Evolutionary conservation across 2,329 filamentous ascomycete genomes (phyloP).

Genomic region (Orbilia quercus): DNA sequence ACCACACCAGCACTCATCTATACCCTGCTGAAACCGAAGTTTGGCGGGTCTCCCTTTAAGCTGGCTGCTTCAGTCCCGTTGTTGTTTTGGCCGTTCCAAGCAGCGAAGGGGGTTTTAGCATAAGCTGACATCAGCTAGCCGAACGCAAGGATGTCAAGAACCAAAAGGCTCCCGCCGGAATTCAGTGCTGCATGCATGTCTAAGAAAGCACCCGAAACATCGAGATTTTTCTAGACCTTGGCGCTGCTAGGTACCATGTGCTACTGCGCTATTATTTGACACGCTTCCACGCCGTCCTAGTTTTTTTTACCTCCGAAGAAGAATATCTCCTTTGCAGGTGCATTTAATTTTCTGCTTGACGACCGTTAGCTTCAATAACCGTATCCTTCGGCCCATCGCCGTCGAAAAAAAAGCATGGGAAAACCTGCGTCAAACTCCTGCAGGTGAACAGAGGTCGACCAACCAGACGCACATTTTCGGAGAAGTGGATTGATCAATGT

Average conservation of each 20-base stretch:
- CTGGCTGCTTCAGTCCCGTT: conserved; percentile 21
- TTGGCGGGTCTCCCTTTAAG: no score
- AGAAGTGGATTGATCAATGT: conserved; percentile 30
- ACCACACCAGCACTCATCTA: no score
- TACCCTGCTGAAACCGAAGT: no score
- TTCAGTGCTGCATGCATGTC: conserved; percentile 22
- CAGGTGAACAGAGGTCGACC: conserved; percentile 20
- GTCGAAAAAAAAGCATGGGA: conserved; percentile 5
- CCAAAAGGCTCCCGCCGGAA: conserved; percentile 4
- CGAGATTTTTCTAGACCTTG: conserved; percentile 29
- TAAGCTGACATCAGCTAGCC: conserved; percentile 49
- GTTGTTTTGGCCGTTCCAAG: conserved; percentile 6
- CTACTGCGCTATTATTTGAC: conserved; percentile 40
- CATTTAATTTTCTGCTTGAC: conserved; percentile 14
- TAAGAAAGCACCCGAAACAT: conserved; percentile 27
- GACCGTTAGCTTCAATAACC: no score
- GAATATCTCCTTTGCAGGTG: no score
- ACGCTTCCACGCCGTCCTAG: neutral
- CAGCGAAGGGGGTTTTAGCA: conserved; percentile 2
- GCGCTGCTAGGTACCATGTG: conserved; percentile 31
- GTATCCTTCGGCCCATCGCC: conserved; percentile 11
- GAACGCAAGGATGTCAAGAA: conserved; percentile 13
- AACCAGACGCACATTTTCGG: conserved; percentile 39
- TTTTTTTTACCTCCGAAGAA: no score
- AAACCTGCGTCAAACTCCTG: conserved; percentile 16